phyloP scores from a whole-genome alignment of 805 yeast species.

The Teunomyces cretensis region DNA sequence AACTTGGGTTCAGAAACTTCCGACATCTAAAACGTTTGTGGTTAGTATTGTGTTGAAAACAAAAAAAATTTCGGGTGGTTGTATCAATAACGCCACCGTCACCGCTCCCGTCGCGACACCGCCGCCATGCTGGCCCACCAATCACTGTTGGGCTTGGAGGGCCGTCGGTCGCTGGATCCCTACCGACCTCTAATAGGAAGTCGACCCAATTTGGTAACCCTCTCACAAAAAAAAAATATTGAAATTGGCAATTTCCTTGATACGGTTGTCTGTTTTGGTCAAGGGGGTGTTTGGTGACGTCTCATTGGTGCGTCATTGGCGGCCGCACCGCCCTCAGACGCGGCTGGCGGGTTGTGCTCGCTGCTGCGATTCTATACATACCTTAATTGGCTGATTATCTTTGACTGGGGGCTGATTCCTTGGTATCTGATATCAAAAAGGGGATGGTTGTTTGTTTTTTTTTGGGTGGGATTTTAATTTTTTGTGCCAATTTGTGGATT shows the following conservation, averaged over 20 bases:
- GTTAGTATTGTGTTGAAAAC: too few species aligned
- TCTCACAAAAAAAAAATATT: slow-evolving; percentile 6
- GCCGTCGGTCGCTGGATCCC: too few species aligned
- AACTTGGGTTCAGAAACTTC: slow-evolving; percentile 41
- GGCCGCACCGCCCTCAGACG: too few species aligned
- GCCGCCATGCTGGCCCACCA: too few species aligned
- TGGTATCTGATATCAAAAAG: slow-evolving; percentile 1
- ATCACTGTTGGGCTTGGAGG: too few species aligned
- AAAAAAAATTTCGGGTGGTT: too few species aligned
- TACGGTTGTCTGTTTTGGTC: neutral
- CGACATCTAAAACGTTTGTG: slow-evolving; percentile 26
- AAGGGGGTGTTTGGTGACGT: neutral
- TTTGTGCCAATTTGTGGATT: slow-evolving; percentile 5
- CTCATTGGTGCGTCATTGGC: neutral
- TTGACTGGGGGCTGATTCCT: neutral
- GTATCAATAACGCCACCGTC: too few species aligned
- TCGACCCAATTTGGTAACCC: slow-evolving; percentile 26
- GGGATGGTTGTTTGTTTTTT: slow-evolving; percentile 5
- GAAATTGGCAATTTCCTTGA: slow-evolving; percentile 6
- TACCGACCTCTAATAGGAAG: neutral
- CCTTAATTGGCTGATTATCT: slow-evolving; percentile 1
- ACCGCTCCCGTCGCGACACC: too few species aligned
- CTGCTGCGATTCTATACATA: neutral
- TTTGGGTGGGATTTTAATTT: slow-evolving; percentile 4
- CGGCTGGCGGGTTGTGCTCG: too few species aligned